Evolutionary conservation across 257 asterid genomes (phyloP), one percentile per base, ranked within the genome.

Genomic region (Echites panduratus): DNA sequence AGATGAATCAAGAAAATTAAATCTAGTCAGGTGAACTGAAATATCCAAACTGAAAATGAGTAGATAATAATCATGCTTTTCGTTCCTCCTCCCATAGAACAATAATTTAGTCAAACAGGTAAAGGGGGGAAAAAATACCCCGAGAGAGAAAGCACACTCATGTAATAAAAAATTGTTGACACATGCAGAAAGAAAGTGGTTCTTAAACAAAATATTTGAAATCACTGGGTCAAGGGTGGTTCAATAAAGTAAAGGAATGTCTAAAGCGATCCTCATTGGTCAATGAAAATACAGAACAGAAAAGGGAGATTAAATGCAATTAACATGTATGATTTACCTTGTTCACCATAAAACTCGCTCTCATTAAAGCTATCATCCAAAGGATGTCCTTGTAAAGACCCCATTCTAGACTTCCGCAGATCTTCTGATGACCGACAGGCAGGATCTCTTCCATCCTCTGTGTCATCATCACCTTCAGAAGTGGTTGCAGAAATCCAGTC

Each of bases 401-500:
- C 91, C 98, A 93, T 90, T 81, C 97, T 90, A 27, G 97, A 93
- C 84, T 87, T 90, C 82, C 91, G 83, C 66, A 87, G 82, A 80
- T 90, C 98, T 76, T 90, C 96, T 13, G 96, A 87, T 70, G 85
- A 87, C 63, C 90, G 89, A 76, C 83, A 79, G 78, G 93, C 75
- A 72, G 82, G 85, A 83, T 93, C 97, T 54, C 89, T 86, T 47
- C 95, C 95, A 84, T 93, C 98, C 83, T 93, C 97, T 8, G 89
- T 77, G 78, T 93, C 98, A 73, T 92, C 97, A 66, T 93, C 97
- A 79, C 98, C 98, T 84, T 93, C 98, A 65, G 98, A 93, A 73
- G 98, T 93, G 70, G 98, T 90, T 54, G 91, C 98, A 66, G 98
- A 90, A 62, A 93, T 85, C 98, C 98, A 93, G 77, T 93, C 98